Percentiles rank a stretch among this genome's conserved stretches.
Evolutionary conservation across 805 yeast genomes (phyloP).

Genomic region (Schwanniomyces occidentalis): DNA sequence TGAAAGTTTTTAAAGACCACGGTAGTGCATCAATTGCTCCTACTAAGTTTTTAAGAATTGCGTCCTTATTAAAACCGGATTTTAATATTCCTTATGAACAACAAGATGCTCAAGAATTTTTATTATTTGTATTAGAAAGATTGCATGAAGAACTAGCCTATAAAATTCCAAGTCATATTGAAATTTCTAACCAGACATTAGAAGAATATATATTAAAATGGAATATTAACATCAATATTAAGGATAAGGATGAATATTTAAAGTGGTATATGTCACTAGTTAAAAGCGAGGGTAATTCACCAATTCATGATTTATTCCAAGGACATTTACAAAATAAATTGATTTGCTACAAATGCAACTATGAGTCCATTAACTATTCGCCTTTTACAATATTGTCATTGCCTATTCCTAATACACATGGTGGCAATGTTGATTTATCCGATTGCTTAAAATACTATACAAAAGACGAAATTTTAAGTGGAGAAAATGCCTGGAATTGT

Average conservation of each 20-base stretch:
- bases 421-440: conserved; percentile 44
- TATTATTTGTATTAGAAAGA: conserved; percentile 64
- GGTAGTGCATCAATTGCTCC: conserved; percentile 69
- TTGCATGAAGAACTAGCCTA: conserved; percentile 62
- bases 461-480: conserved; percentile 61
- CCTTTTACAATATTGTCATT: conserved; percentile 63
- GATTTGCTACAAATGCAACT: conserved; percentile 65
- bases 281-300: conserved; percentile 62
- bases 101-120: conserved; percentile 79
- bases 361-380: conserved; percentile 57
- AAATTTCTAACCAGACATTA: conserved; percentile 20
- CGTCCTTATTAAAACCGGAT: conserved; percentile 60
- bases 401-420: conserved; percentile 50
- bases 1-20: conserved; percentile 56
- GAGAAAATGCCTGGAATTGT: conserved; percentile 84
- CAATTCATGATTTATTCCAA: conserved; percentile 65
- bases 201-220: conserved; percentile 29
- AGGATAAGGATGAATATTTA: conserved; percentile 51
- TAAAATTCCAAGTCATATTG: conserved; percentile 20
- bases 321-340: conserved; percentile 71
- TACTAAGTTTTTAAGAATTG: conserved; percentile 55
- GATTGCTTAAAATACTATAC: conserved; percentile 66
- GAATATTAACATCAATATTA: conserved; percentile 30
- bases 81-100: conserved; percentile 71
- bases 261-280: conserved; percentile 60